Conservation (phyloP, 2,329 filamentous ascomycete species). For the Trichoderma simmonsii region DNA sequence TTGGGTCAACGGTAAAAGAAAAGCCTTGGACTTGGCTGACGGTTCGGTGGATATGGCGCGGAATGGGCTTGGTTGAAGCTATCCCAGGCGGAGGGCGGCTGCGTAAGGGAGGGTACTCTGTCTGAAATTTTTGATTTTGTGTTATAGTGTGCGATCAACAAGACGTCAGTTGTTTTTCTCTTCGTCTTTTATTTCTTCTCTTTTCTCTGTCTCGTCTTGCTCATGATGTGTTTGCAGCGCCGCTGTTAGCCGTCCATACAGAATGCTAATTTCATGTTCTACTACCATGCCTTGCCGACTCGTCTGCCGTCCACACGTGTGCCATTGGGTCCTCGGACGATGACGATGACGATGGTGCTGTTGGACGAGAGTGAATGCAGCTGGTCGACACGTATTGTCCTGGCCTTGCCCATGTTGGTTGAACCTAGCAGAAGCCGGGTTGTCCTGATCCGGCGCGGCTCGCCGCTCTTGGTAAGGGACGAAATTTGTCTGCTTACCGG, state of each 20-base stretch:
- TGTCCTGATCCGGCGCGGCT: slow-evolving; percentile 10
- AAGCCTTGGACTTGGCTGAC: background rate
- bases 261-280: background rate
- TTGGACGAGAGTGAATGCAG: background rate
- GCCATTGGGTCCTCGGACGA: background rate
- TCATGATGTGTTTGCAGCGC: background rate
- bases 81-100: background rate
- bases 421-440: background rate
- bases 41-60: slow-evolving; percentile 13
- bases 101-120: background rate
- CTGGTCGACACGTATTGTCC: background rate
- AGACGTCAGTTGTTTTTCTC: slow-evolving; percentile 4
- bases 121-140: background rate
- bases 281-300: background rate
- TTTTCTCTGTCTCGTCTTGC: background rate
- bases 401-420: background rate
- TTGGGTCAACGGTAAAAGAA: background rate
- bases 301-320: background rate
- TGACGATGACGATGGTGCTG: background rate
- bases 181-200: background rate
- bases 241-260: background rate
- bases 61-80: slow-evolving; percentile 5
- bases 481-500: slow-evolving; percentile 5
- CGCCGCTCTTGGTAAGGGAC: slow-evolving; percentile 13
- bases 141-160: slow-evolving; percentile 8